phyloP scores from a whole-genome alignment of 108 stramenopile genomes.

The Cyclostephanos tholiformis region DNA sequence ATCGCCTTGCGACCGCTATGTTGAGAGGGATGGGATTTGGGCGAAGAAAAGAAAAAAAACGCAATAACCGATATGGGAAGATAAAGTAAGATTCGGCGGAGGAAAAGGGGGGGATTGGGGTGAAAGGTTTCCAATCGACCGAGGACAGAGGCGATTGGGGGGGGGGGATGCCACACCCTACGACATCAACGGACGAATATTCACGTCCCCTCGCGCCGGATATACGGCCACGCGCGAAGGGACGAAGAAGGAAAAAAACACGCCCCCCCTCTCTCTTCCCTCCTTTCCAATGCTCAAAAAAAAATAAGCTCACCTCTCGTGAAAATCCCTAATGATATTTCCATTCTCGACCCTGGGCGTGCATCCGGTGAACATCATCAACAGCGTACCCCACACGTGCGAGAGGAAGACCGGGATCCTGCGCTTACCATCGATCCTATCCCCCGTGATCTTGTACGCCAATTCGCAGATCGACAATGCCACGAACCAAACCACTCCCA shows the following conservation, averaged over 20 bases:
- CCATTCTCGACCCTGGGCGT: slow-evolving; percentile 64
- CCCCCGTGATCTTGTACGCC: slow-evolving; percentile 62
- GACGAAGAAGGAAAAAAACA: too few species aligned
- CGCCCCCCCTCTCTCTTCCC: too few species aligned
- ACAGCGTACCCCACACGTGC: slow-evolving; percentile 79
- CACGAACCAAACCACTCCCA: slow-evolving; percentile 80
- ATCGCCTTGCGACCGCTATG: slow-evolving; percentile 67
- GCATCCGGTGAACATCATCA: slow-evolving; percentile 67
- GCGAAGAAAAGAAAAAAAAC: neutral
- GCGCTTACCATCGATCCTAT: slow-evolving; percentile 63
- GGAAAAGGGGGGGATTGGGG: too few species aligned
- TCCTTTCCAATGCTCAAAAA: too few species aligned
- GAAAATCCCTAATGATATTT: slow-evolving; percentile 63
- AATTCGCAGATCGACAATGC: slow-evolving; percentile 58
- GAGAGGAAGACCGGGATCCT: slow-evolving; percentile 69
- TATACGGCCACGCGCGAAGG: too few species aligned
- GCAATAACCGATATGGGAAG: neutral
- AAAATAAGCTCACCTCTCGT: slow-evolving; percentile 51
- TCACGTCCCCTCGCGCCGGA: too few species aligned
- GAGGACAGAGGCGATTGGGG: too few species aligned
- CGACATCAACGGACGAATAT: too few species aligned
- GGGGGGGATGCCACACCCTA: too few species aligned
- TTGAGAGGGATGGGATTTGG: neutral
- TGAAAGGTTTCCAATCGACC: too few species aligned
- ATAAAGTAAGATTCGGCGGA: too few species aligned